These are phyloP conservation scores for Austroboletus eburneus DNA, from an alignment of 768 basidiomycete species.

Conservation along the genomic window DNA sequence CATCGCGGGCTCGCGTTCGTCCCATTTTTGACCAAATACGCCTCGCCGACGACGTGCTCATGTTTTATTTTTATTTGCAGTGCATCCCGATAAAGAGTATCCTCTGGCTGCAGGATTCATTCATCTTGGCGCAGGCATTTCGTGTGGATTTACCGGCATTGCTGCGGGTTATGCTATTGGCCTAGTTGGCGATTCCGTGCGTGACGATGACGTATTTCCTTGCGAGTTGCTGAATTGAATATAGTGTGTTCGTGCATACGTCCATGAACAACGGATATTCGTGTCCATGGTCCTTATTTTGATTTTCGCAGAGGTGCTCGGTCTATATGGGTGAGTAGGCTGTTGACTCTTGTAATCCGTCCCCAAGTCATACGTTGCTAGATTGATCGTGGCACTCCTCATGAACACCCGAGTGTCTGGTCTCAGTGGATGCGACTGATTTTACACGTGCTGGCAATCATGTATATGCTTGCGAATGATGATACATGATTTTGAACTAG, in stretches of 20 bases:
- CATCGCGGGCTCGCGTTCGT: constrained; percentile 67
- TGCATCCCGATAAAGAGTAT: constrained; percentile 61
- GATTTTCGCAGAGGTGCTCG: constrained; percentile 88
- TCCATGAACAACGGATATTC: constrained; percentile 87
- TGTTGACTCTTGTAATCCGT: not conserved
- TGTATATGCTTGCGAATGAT: constrained; percentile 14
- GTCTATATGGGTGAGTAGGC: constrained; percentile 69
- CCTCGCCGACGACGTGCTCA: constrained; percentile 7
- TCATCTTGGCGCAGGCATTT: constrained; percentile 88
- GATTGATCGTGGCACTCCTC: constrained; percentile 84
- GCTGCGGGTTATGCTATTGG: constrained; percentile 96
- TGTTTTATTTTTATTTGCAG: constrained; percentile 36
- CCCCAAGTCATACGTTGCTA: constrained; percentile 20
- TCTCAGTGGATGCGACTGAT: constrained; percentile 23
- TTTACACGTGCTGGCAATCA: constrained; percentile 1
- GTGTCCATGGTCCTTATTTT: constrained; percentile 96
- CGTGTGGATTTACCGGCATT: constrained; percentile 87
- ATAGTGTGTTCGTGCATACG: constrained; percentile 87
- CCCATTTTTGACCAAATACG: not conserved
- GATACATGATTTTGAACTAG: constrained; percentile 10
- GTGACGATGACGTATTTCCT: constrained; percentile 26
- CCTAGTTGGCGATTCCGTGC: constrained; percentile 86
- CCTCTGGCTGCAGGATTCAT: constrained; percentile 84
- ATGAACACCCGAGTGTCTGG: constrained; percentile 77
- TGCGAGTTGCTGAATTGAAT: constrained; percentile 4